Evolutionary conservation across 352 stramenopile species (phyloP), one percentile per base, ranked within the genome.

Genomic region (Blastocystis sp.): DNA sequence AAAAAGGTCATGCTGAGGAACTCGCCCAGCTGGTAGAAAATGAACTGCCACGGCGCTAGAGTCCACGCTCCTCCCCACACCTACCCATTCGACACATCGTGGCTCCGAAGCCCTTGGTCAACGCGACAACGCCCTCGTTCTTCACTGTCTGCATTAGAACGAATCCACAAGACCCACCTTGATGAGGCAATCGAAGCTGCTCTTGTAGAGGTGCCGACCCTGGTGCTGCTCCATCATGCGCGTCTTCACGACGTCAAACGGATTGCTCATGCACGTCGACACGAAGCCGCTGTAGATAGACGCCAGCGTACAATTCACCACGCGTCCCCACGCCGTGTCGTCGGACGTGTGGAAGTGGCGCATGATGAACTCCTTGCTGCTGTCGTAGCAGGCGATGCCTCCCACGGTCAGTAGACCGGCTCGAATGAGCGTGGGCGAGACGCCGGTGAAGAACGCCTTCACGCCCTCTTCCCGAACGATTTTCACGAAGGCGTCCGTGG

Each of bases 21-120:
- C 53, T 78, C 67, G 27, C 46, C 67, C 53, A 64, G n/a, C 46
- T 78, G 46, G 67, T 78, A 78, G 67, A 78, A 78, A 48, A 78
- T 78, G 53, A 78, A 78, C 53, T 78, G 67, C 67, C 67, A 78
- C 9, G 67, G 67, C 8, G 59, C 59, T 64, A 64, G 7, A 29
- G 29, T 16, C 24, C 29, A 27, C 16, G 7, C 54, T 29, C 11
- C 29, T 21, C n/a, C 54, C 9, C 54, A 29, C 24, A 29, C n/a
- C 29, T 64, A 75, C 38, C 64, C 67, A 78, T 78, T 69, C 67
- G 46, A n/a, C 46, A 65, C 27, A 57, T 65, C 27, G 67, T 78
- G 8, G 67, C 67, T 27, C 46, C 46, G 36, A 78, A 78, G 27
- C 67, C 67, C 53, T 78, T 78, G 9, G 67, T 65, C 16, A 78